Conservation (phyloP, 305 asterid species). For the Fraxinus platypoda region DNA sequence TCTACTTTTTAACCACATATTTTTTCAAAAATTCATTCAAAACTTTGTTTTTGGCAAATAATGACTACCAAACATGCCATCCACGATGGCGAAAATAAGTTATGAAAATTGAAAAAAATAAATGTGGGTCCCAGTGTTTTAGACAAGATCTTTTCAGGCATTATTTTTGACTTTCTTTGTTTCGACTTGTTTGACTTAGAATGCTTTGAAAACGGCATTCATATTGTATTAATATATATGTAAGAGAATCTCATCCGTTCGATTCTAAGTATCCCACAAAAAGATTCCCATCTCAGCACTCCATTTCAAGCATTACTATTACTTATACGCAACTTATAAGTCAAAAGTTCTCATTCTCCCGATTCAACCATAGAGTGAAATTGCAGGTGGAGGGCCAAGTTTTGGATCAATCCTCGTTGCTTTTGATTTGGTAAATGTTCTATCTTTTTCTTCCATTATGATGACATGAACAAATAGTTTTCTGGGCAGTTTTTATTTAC, state of each 20-base stretch:
- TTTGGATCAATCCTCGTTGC: neutral
- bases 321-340: neutral
- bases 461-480: neutral
- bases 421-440: slow-evolving; percentile 11
- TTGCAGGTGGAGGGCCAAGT: neutral
- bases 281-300: slow-evolving; percentile 25
- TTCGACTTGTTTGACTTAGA: neutral
- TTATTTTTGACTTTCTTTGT: neutral
- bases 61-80: neutral
- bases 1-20: too few species aligned
- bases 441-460: neutral
- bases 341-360: neutral
- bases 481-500: neutral
- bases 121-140: neutral
- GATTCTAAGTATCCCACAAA: slow-evolving; percentile 13
- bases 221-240: neutral
- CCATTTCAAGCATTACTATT: neutral
- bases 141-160: neutral
- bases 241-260: neutral
- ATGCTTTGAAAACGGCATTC: neutral
- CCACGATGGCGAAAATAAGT: neutral
- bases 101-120: too few species aligned
- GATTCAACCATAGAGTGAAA: neutral
- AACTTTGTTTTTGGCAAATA: too few species aligned
- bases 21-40: too few species aligned